Evolutionary conservation across 495 filamentous ascomycete species (phyloP).

Genomic region (Xylaria venustula): DNA sequence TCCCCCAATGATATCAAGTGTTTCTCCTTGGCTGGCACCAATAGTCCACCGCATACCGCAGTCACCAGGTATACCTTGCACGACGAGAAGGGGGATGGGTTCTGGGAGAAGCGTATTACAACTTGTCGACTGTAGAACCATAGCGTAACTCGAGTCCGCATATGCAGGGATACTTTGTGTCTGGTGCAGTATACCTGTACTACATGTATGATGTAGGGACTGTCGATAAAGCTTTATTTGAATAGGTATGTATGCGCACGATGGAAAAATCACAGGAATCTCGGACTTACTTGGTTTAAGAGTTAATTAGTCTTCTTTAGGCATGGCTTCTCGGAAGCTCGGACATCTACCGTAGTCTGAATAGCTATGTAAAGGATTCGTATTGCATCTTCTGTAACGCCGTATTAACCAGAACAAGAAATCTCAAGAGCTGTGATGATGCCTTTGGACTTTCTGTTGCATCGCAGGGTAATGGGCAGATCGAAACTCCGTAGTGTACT

Average conservation of each 20-base stretch:
- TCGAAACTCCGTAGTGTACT: no score
- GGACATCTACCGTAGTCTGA: no score
- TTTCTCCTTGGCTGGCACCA: background rate
- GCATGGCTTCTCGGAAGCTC: background rate
- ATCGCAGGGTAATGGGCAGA: no score
- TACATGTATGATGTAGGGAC: no score
- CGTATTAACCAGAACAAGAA: background rate
- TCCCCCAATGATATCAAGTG: background rate
- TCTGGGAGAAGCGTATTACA: background rate
- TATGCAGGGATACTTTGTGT: background rate
- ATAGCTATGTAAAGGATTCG: background rate
- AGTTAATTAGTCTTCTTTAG: background rate
- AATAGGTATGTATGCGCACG: no score
- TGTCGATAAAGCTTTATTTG: no score
- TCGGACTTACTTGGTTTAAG: background rate
- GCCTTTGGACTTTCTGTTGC: background rate
- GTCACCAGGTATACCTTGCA: background rate
- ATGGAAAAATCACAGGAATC: no score
- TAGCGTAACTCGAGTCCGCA: background rate
- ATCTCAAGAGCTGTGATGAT: background rate
- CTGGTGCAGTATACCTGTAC: no score
- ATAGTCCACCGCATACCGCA: background rate
- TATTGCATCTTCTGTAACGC: conserved; percentile 3
- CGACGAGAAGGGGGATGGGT: background rate
- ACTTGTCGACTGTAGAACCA: background rate